phyloP scores from a whole-genome alignment of 2,329 filamentous ascomycete species.

The Zymoseptoria ardabiliae region DNA sequence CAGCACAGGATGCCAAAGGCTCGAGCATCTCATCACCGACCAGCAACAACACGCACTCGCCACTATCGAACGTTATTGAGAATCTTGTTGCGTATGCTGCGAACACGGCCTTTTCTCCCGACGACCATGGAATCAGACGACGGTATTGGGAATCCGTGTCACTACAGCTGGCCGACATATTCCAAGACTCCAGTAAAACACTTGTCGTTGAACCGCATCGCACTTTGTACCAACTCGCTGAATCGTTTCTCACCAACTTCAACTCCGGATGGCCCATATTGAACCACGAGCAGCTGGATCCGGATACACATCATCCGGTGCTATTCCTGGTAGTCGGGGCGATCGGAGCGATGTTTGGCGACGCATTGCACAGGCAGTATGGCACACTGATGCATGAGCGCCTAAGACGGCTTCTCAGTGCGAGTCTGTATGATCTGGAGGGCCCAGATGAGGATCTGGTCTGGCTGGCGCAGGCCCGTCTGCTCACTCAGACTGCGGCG shows the following conservation, averaged over 20 bases:
- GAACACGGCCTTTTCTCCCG: constrained; percentile 8
- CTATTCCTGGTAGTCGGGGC: constrained; percentile 11
- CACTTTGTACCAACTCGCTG: constrained; percentile 8
- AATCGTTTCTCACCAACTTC: constrained; percentile 9
- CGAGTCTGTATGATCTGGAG: constrained; percentile 13
- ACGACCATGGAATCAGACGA: constrained; percentile 3
- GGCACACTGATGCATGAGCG: constrained; percentile 10
- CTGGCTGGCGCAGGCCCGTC: constrained; percentile 11
- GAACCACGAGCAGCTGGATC: constrained; percentile 7
- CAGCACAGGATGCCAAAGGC: not conserved
- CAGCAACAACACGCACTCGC: not conserved
- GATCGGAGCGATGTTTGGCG: constrained; percentile 13
- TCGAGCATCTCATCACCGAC: not conserved
- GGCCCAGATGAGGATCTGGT: constrained; percentile 8
- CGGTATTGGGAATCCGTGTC: constrained; percentile 12
- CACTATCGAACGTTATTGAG: constrained; percentile 5
- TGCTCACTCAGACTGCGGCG: constrained; percentile 11
- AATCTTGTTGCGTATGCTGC: constrained; percentile 10
- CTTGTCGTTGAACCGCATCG: not conserved
- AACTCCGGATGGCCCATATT: constrained; percentile 11
- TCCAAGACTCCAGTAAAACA: not conserved
- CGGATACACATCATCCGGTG: constrained; percentile 9
- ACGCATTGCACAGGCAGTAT: constrained; percentile 7
- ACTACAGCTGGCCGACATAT: constrained; percentile 10
- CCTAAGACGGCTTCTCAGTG: constrained; percentile 8